These are phyloP conservation scores for Orbilia brochopaga DNA, from an alignment of 2,329 filamentous ascomycete species.

Conservation along the genomic window DNA sequence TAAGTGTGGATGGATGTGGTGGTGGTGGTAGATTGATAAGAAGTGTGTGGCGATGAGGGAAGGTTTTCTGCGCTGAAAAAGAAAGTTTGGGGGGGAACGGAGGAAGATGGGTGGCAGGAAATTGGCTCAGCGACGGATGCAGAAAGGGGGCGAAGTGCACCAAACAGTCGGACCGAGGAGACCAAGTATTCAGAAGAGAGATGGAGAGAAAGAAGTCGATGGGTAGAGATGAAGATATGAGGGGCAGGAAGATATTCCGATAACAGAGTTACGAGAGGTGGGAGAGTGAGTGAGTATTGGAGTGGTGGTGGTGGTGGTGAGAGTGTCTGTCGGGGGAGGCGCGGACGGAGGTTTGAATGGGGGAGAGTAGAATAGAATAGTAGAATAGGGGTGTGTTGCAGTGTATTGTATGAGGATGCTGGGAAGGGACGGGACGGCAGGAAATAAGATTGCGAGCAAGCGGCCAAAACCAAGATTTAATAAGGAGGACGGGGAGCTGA, in stretches of 20 bases:
- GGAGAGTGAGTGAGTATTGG: slow-evolving; percentile 25
- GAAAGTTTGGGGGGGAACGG: slow-evolving; percentile 46
- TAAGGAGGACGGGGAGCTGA: slow-evolving; percentile 13
- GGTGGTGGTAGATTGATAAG: slow-evolving; percentile 39
- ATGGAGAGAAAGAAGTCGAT: slow-evolving; percentile 49
- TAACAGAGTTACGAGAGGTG: slow-evolving; percentile 43
- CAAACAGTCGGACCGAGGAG: slow-evolving; percentile 52
- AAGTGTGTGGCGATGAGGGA: slow-evolving; percentile 40
- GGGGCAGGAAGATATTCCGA: slow-evolving; percentile 30
- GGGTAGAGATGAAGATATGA: slow-evolving; percentile 33
- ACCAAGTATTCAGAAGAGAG: slow-evolving; percentile 11
- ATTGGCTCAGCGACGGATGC: slow-evolving; percentile 49
- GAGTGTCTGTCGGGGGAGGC: slow-evolving; percentile 27
- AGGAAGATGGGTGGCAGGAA: too few relatives aligned
- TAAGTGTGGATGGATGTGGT: too few relatives aligned
- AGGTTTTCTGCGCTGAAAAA: slow-evolving; percentile 54
- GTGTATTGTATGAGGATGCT: slow-evolving; percentile 8
- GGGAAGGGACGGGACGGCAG: slow-evolving; percentile 5
- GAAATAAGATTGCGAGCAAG: slow-evolving; percentile 1
- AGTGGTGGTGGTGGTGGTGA: slow-evolving; percentile 47
- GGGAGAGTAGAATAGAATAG: neutral
- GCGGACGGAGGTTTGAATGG: slow-evolving; percentile 42
- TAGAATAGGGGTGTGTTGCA: slow-evolving; percentile 9
- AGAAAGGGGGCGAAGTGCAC: slow-evolving; percentile 35
- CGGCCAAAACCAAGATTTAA: neutral